Evolutionary conservation across 257 asterid genomes (phyloP), one percentile per base, ranked within the genome.

Genomic region (Solanum gandarillasii): DNA sequence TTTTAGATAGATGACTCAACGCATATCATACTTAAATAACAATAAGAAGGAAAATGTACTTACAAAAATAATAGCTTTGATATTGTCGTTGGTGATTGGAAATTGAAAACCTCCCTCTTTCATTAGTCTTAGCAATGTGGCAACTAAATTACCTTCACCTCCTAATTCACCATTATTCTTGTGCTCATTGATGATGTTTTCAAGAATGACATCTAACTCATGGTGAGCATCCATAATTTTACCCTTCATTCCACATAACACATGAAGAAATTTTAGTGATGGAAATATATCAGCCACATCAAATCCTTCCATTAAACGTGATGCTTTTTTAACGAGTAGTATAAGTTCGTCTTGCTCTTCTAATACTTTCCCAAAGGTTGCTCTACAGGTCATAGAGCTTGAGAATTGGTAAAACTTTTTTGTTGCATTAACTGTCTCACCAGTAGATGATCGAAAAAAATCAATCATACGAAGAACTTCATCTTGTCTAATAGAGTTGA

Each of bases 1-100:
- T 14, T 16, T 52, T 52, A 0, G 21, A 52, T 14, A 52, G 60
- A 52, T 8, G 18, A 18, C 7, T 46, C 18, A 46, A 13, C 1
- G 58, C 7, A 13, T 1, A 46, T 39, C 20, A 13, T 13, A 6
- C 16, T 43, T 52, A 52, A 52, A 20, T 55, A 55, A 55, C 11
- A 1, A 55, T 6, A 4, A 29, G 36, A 32, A 6, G 75, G 23
- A 29, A 4, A 12, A 29, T 1, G 9, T 76, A 58, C 88, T 74
- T 78, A 87, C 88, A 25, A 87, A 60, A 21, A 76, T 25, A 12
- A 76, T 4, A 32, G 88, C 78, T 36, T 87, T 87, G 79, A 87
- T 76, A 46, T 18, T 36, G 41, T 34, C 58, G 7, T 76, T 38
- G 34, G 83, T 39, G 83, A 76, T 76, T 6, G 83, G 83, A 12